Evolutionary conservation across 108 stramenopile species (phyloP).

Genomic region (Pelagomonas calceolata): DNA sequence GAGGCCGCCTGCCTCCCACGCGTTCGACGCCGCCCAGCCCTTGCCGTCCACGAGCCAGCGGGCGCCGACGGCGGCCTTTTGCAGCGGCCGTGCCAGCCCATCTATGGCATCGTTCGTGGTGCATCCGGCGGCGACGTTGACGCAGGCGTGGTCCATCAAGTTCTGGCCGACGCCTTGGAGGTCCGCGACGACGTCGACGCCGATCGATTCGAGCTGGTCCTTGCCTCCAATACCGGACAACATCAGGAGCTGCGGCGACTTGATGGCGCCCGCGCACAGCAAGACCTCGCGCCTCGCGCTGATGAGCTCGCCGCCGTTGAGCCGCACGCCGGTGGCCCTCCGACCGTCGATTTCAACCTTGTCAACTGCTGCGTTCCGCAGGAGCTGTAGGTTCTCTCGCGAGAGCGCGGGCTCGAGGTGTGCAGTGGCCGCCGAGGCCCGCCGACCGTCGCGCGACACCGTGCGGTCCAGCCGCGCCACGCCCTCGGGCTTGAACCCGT

Average conservation of each 20-base stretch:
- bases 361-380: slow-evolving; percentile 4
- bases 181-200: slow-evolving; percentile 24
- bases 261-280: slow-evolving; percentile 47
- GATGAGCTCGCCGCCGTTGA: not conserved
- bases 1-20: slow-evolving; percentile 42
- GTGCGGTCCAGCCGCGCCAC: slow-evolving; percentile 16
- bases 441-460: slow-evolving; percentile 3
- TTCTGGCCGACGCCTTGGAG: slow-evolving; percentile 46
- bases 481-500: slow-evolving; percentile 29
- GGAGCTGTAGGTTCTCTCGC: not conserved
- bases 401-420: not conserved
- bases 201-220: slow-evolving; percentile 20
- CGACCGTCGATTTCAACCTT: not conserved
- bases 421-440: slow-evolving; percentile 16
- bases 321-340: too few species aligned
- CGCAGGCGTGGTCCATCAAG: slow-evolving; percentile 43
- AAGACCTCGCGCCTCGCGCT: slow-evolving; percentile 41
- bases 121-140: slow-evolving; percentile 1
- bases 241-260: slow-evolving; percentile 54
- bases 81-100: slow-evolving; percentile 12
- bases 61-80: slow-evolving; percentile 4
- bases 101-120: too few species aligned
- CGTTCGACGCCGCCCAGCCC: slow-evolving; percentile 36
- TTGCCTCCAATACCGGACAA: slow-evolving; percentile 44
- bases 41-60: slow-evolving; percentile 31